A percentile compares a stretch with the other conserved stretches of the same genome.
Conservation (phyloP, 176 grass and related monocot species). For the Oryza rufipogon region DNA sequence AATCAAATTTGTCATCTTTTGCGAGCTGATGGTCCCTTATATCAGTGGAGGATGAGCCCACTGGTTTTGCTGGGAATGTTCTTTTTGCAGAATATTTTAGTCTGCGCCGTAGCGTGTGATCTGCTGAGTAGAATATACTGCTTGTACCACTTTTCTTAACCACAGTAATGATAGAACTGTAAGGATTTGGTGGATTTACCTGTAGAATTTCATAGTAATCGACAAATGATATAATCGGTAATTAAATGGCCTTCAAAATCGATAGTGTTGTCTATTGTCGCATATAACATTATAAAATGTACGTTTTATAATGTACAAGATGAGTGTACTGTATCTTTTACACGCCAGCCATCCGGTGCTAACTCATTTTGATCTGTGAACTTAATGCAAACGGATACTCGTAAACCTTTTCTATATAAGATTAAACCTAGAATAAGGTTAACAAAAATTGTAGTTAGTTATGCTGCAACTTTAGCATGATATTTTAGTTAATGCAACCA, state of each 20-base stretch:
- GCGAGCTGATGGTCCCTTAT: not conserved
- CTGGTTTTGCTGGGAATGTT: not conserved
- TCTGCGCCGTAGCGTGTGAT: not conserved
- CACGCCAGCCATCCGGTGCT: no score
- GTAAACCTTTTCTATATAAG: no score
- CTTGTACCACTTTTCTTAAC: not conserved
- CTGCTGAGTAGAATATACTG: not conserved
- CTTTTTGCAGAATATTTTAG: not conserved
- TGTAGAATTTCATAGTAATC: not conserved
- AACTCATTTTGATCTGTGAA: no score
- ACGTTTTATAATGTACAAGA: not conserved
- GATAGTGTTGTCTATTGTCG: no score
- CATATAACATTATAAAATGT: not conserved
- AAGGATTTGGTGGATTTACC: not conserved
- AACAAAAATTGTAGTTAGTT: no score
- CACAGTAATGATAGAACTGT: not conserved
- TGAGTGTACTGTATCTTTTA: no score
- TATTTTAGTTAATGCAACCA: no score
- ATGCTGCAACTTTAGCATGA: no score
- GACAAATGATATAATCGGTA: not conserved
- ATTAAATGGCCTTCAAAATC: not conserved
- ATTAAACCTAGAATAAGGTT: no score
- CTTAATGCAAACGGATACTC: no score
- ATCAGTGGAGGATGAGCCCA: not conserved
- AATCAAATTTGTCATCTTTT: not conserved